Evolutionary conservation across 306 rosid species (phyloP), one percentile per base, ranked within the genome.

Genomic region (Sicyos baderoa): DNA sequence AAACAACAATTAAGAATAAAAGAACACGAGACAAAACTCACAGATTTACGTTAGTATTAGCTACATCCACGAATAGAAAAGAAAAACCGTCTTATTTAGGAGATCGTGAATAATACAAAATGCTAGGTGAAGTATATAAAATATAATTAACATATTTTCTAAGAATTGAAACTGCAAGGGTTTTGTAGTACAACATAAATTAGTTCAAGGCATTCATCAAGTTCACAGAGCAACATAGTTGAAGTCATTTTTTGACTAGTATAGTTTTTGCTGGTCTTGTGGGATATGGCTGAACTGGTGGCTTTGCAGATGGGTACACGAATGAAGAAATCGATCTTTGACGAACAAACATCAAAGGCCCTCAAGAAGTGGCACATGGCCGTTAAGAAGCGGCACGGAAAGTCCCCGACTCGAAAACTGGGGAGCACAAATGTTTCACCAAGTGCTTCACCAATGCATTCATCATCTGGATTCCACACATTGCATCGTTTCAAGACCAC

Each of bases 401-500:
- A 86, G 75, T 79, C 89, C 9, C 51, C 69, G 0, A 21, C 76
- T 15, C 53, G 53, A 13, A 65, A 71, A 14, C 57, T 79, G 27
- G 83, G 86, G 74, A 87, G 91, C 84, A 76, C 82, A 9, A 40
- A 40, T 40, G 45, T 40, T 40, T 40, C 45, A 40, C 45, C 45
- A 3, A 47, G 68, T 55, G 70, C 78, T 13, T 80, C 93, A 7
- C 19, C 86, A 2, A 19, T 70, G 67, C 77, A 73, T 42, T 66
- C 95, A 22, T 42, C 87, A 25, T 21, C 87, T 0, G 96, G 82
- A 37, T 87, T 54, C 45, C 45, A 40, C 51, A 47, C 86, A 56
- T 77, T 90, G 6, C 96, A 80, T 49, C 99, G 97, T 23, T 94
- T 80, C 89, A 84, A 88, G 77, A 94, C 99, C 4, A 87, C 88